phyloP scores from a whole-genome alignment of 1,284 basidiomycete species.

The Bondarzewia mesenterica region DNA sequence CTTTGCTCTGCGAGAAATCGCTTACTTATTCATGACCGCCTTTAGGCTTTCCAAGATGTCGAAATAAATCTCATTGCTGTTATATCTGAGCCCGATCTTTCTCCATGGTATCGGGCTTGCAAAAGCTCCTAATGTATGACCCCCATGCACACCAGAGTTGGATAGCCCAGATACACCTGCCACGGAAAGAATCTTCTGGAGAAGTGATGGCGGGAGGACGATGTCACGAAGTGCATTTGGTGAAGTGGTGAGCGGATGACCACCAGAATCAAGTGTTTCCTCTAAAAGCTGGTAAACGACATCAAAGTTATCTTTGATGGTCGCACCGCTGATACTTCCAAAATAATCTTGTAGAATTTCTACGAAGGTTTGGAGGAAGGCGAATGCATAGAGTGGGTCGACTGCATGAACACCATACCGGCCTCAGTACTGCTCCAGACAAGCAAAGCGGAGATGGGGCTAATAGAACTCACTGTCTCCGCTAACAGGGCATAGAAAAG shows the following conservation, averaged over 20 bases:
- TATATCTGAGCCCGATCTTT: conserved; percentile 76
- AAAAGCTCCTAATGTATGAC: conserved; percentile 48
- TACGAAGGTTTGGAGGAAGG: conserved; percentile 81
- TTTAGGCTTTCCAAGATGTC: conserved; percentile 83
- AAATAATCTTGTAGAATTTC: conserved; percentile 86
- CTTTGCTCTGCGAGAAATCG: background rate
- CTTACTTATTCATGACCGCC: conserved; percentile 78
- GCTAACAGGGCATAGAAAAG: conserved; percentile 75
- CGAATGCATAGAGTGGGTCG: conserved; percentile 85
- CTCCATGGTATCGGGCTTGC: conserved; percentile 94
- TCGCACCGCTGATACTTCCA: conserved; percentile 61
- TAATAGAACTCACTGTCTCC: conserved; percentile 55
- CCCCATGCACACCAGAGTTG: conserved; percentile 27
- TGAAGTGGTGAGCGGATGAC: conserved; percentile 92
- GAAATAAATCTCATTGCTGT: conserved; percentile 91
- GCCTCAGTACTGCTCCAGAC: no score
- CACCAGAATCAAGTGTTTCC: conserved; percentile 89
- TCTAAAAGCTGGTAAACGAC: conserved; percentile 95
- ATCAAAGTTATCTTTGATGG: conserved; percentile 90
- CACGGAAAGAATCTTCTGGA: conserved; percentile 62
- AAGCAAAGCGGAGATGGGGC: no score
- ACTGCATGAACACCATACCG: conserved; percentile 44
- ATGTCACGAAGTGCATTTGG: conserved; percentile 89
- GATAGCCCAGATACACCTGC: conserved; percentile 42
- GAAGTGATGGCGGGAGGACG: conserved; percentile 79